phyloP scores from a whole-genome alignment of 177 flowering plant genomes.

The Vitis hybrid region DNA sequence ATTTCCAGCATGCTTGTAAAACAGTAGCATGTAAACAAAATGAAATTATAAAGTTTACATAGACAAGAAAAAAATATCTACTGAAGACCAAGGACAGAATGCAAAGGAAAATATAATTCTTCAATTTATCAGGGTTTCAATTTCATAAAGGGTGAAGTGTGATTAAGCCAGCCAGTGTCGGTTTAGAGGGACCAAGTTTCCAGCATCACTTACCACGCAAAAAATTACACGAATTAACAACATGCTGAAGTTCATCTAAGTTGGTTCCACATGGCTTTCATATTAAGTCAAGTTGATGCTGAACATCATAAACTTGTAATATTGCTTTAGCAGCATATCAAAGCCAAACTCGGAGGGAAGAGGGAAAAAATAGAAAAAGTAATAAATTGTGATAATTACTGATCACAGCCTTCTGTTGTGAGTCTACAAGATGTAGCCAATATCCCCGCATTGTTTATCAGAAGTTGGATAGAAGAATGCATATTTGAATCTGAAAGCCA shows the following conservation, averaged over 20 bases:
- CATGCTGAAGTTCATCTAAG: neutral
- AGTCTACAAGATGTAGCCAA: conserved; percentile 72
- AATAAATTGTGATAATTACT: conserved; percentile 42
- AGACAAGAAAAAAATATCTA: neutral
- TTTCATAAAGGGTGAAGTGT: no score
- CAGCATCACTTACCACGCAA: neutral
- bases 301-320: neutral
- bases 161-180: neutral
- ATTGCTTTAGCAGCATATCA: neutral
- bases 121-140: neutral
- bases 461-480: conserved; percentile 78
- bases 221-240: neutral
- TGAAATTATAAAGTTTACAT: neutral
- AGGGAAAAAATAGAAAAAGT: neutral
- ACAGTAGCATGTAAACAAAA: neutral
- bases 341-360: neutral
- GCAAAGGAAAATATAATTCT: neutral
- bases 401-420: conserved; percentile 74
- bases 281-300: neutral
- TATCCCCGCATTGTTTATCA: conserved; percentile 95
- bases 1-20: neutral
- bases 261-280: neutral
- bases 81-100: neutral
- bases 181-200: neutral
- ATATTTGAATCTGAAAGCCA: conserved; percentile 73